Evolutionary conservation across 805 yeast species (phyloP), one percentile per base, ranked within the genome.

Genomic region (Yarrowia hollandica): DNA sequence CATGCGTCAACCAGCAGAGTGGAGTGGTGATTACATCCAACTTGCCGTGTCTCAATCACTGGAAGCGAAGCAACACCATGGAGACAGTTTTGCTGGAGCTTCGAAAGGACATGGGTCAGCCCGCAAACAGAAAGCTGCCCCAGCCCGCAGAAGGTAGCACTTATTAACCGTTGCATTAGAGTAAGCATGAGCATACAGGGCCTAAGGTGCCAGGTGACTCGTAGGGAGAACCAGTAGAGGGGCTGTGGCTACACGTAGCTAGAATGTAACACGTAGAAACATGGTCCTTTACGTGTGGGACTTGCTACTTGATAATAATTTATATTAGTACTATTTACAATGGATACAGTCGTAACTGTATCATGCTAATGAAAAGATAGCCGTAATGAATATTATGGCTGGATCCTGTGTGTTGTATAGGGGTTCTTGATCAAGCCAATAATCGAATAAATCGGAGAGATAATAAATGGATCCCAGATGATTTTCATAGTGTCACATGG

Each of bases 1-100:
- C 97, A 0, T 90, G 96, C 68, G 97, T 94, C n/a, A 86, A 86
- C 70, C 76, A 67, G 28, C 65, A 69, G 41, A 79, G 74, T 68
- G 99, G 85, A 41, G 76, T 71, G 35, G 74, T 87, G 2, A 75
- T 79, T 22, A 68, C 78, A 10, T 62, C 72, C 9, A 77, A 78
- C 63, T 84, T 94, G 65, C 84, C 84, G 35, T 83, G 85, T 14
- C 80, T 94, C 71, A 79, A 81, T 59, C 79, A 82, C 65, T 94
- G 99, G 99, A 90, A 86, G 71, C 80, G 96, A 69, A 78, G 83
- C n/a, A 88, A 86, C 70, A 88, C 91, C 42, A 89, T 94, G 90
- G 99, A 94, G 73, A 87, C 90, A n/a, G 79, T 94, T 7, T 77
- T 94, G 64, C 79, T 91, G 64, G 98, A 91, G 67, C 74, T 94